phyloP scores from a whole-genome alignment of 1,284 basidiomycete species.

The Uromyces viciae-fabae region DNA sequence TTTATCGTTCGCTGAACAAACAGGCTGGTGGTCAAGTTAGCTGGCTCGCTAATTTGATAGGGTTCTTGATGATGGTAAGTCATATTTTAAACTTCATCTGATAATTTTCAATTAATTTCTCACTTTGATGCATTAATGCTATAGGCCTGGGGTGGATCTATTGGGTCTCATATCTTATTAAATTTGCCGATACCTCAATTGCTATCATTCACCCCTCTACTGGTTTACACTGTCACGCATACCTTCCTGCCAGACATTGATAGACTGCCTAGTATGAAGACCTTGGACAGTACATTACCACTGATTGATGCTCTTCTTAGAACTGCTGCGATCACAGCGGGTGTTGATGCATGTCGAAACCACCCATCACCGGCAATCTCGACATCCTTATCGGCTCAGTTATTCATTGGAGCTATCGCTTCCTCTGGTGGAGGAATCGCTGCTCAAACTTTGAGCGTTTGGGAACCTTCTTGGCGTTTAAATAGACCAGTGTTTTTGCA shows the following conservation, averaged over 20 bases:
- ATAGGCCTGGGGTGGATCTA: conserved; percentile 40
- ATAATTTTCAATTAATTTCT: not conserved
- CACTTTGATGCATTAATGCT: not conserved
- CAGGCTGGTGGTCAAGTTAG: conserved; percentile 25
- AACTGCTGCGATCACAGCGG: conserved; percentile 24
- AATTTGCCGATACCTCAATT: conserved; percentile 29
- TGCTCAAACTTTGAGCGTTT: conserved; percentile 30
- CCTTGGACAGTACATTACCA: conserved; percentile 4
- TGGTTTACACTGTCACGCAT: conserved; percentile 21
- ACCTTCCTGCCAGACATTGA: not conserved
- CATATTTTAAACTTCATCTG: not conserved
- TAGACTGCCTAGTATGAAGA: not conserved
- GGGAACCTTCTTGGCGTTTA: conserved; percentile 23
- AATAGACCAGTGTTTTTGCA: conserved; percentile 17
- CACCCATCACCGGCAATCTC: conserved; percentile 1
- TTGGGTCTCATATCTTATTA: conserved; percentile 15
- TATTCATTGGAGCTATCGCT: conserved; percentile 32
- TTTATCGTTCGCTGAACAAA: conserved; percentile 10
- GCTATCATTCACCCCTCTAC: conserved; percentile 10
- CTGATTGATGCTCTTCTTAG: conserved; percentile 31
- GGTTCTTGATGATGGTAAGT: conserved; percentile 37
- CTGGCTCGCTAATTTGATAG: conserved; percentile 12
- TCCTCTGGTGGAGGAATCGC: conserved; percentile 14
- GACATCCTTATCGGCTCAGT: conserved; percentile 17
- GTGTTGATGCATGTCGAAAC: not conserved